Percentiles rank a stretch among this genome's conserved stretches.
phyloP scores from a whole-genome alignment of 2,329 filamentous ascomycete genomes.

The Ophiocordyceps unilateralis region DNA sequence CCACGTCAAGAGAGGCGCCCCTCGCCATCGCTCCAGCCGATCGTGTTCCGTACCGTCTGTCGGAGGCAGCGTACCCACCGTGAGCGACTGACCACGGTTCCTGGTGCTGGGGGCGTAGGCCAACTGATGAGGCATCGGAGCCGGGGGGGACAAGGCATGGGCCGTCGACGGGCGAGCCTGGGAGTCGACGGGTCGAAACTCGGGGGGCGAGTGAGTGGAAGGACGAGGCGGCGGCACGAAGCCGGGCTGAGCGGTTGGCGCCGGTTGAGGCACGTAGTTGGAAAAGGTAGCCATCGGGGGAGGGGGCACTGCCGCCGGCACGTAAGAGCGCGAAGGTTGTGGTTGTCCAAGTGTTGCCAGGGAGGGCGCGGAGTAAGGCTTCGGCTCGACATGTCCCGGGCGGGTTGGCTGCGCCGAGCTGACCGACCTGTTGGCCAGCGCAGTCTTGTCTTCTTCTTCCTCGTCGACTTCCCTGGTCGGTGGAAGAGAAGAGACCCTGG shows the following conservation, averaged over 20 bases:
- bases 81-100: conserved; percentile 34
- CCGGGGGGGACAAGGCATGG: conserved; percentile 25
- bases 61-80: conserved; percentile 40
- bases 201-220: conserved; percentile 44
- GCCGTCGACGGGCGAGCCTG: conserved; percentile 37
- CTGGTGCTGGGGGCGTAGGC: conserved; percentile 18
- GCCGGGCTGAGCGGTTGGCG: conserved; percentile 18
- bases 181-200: conserved; percentile 24
- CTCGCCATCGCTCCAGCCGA: conserved; percentile 77
- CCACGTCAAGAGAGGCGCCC: conserved; percentile 73
- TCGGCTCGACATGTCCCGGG: conserved; percentile 13
- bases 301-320: conserved; percentile 32
- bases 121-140: conserved; percentile 9
- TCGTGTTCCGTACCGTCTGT: conserved; percentile 55
- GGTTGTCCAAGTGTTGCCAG: conserved; percentile 23
- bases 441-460: conserved; percentile 21
- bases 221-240: conserved; percentile 40
- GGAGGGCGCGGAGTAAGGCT: conserved; percentile 19
- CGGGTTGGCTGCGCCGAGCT: conserved; percentile 10
- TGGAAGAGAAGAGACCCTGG: conserved; percentile 38
- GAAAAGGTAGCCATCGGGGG: conserved; percentile 34
- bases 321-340: conserved; percentile 24
- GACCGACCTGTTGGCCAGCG: conserved; percentile 9
- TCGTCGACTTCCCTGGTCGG: conserved; percentile 47
- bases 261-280: conserved; percentile 30